Base-by-base conservation (phyloP, 108 stramenopile genomes). In the Pseudonitzschia pungens region DNA sequence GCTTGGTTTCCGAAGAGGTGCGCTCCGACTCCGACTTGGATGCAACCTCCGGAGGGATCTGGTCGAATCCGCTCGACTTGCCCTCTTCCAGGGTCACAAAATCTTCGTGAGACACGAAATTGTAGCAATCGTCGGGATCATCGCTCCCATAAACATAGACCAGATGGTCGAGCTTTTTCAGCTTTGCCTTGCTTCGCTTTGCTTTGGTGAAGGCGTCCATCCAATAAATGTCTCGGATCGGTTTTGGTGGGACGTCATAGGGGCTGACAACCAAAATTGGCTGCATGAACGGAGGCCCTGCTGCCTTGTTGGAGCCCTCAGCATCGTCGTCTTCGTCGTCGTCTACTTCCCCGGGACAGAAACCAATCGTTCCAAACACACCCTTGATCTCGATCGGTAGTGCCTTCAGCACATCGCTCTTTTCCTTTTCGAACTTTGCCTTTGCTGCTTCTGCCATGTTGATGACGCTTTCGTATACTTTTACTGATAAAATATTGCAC, bases 151-250 rank as follows among this genome's bases (percentile, higher is more conserved):
- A 73, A 16, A 59, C 44, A 24, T 73, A 73, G 22, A 73, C 72
- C n/a, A 73, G 48, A 58, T 73, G 52, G 9, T 62, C 72, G 12
- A 73, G 45, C 16, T 63, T 51, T 28, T 45, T 52, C 28, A 73
- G 31, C 32, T 73, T 63, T 10, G 55, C 43, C 53, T 73, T 73
- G 42, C 26, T 28, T 11, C 62, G 60, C 50, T 73, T 73, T 27
- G 62, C 62, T 24, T 63, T 64, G 10, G 44, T 22, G 45, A 44
- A 73, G 18, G 59, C 28, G 21, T 73, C 50, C 44, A 51, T 60
- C 72, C 72, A 73, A 64, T 73, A 73, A 28, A 73, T 64, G 52
- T 73, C 72, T 31, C 72, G 72, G 18, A 73, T 42, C 18, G 72
- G 72, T n/a, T 64, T 63, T 42, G 72, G 72, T 12, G 72, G 72